Evolutionary conservation across 805 yeast genomes (phyloP).

Genomic region (Yamadazyma kitorensis): DNA sequence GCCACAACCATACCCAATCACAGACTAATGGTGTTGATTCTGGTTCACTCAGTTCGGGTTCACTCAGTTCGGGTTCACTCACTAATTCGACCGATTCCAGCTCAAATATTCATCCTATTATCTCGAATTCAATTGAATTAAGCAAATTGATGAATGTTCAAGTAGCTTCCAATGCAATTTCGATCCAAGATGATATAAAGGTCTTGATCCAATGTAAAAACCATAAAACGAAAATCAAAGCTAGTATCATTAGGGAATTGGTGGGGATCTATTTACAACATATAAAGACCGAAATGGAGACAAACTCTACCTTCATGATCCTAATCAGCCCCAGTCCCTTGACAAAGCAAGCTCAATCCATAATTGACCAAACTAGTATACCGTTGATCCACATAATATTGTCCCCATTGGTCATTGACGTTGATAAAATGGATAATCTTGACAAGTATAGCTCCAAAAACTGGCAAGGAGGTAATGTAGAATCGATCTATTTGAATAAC

Average conservation of each 20-base stretch:
- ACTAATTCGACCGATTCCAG: neutral
- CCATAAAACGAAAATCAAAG: conserved; percentile 40
- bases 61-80: no score
- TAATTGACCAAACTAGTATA: conserved; percentile 42
- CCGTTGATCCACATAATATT: conserved; percentile 47
- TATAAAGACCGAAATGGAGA: conserved; percentile 19
- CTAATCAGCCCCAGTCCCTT: conserved; percentile 46
- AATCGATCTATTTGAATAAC: conserved; percentile 21
- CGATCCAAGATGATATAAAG: conserved; percentile 29
- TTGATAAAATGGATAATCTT: conserved; percentile 10
- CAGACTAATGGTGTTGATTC: conserved; percentile 8
- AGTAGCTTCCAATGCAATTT: conserved; percentile 9
- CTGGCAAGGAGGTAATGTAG: conserved; percentile 36
- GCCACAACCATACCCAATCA: no score
- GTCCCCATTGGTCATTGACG: conserved; percentile 25
- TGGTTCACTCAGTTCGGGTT: no score
- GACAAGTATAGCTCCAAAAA: conserved; percentile 28
- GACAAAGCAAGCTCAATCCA: conserved; percentile 45
- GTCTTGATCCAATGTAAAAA: conserved; percentile 58
- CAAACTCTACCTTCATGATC: conserved; percentile 31
- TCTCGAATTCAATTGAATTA: conserved; percentile 18
- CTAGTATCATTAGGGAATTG: conserved; percentile 49
- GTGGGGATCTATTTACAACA: conserved; percentile 48
- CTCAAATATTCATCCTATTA: conserved; percentile 11
- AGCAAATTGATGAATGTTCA: conserved; percentile 8